These are phyloP conservation scores for Penicillium pancosmium DNA, from an alignment of 495 filamentous ascomycete genomes.

Conservation along the genomic window DNA sequence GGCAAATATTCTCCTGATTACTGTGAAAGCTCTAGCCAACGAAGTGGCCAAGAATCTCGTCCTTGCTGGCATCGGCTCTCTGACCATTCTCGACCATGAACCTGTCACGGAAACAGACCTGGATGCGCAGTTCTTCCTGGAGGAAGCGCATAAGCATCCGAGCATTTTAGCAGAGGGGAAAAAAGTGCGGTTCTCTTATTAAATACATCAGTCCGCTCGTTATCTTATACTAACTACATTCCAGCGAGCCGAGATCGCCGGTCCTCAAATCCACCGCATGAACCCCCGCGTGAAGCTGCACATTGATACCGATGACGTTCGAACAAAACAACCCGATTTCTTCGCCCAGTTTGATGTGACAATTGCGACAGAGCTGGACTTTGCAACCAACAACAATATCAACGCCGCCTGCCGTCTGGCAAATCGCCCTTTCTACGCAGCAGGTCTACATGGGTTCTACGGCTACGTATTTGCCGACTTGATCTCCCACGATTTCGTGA, in stretches of 20 bases:
- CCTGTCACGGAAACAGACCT: conserved; percentile 79
- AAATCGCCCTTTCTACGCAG: conserved; percentile 83
- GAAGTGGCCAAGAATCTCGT: conserved; percentile 99
- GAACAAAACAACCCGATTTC: conserved; percentile 65
- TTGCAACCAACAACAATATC: conserved; percentile 69
- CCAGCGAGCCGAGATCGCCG: conserved; percentile 80
- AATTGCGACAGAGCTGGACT: conserved; percentile 88
- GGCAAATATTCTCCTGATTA: conserved; percentile 88
- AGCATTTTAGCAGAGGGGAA: conserved; percentile 58
- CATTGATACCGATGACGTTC: conserved; percentile 67
- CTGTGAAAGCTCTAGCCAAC: conserved; percentile 85
- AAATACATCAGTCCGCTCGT: too few relatives aligned
- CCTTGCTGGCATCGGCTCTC: conserved; percentile 85
- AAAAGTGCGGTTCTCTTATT: conserved; percentile 55
- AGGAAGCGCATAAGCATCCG: conserved; percentile 52
- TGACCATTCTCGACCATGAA: conserved; percentile 87
- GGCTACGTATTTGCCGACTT: conserved; percentile 95
- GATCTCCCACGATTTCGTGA: conserved; percentile 81
- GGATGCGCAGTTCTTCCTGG: conserved; percentile 85
- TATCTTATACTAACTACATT: conserved; percentile 6
- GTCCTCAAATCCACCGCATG: conserved; percentile 74
- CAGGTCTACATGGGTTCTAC: conserved; percentile 84
- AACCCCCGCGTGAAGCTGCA: conserved; percentile 86
- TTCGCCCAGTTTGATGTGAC: conserved; percentile 80
- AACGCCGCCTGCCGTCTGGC: conserved; percentile 80